A percentile compares a stretch with the other conserved stretches of the same genome.
Conservation (phyloP, 2,329 filamentous ascomycete species). For the Aspergillus sp. region DNA sequence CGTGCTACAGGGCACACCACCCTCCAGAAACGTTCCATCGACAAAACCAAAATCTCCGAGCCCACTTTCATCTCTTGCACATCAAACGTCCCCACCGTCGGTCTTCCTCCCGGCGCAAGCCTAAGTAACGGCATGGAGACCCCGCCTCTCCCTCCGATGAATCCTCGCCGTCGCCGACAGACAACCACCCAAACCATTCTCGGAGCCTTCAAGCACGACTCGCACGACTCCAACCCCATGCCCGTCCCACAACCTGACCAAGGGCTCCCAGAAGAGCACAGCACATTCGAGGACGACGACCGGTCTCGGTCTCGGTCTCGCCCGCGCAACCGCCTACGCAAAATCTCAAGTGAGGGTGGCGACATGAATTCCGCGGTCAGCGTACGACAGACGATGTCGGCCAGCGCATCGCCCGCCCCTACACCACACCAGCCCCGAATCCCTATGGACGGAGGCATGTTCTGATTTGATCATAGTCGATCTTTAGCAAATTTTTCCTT, state of each 20-base stretch:
- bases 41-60: slow-evolving; percentile 63
- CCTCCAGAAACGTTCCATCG: slow-evolving; percentile 57
- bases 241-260: slow-evolving; percentile 15
- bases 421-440: slow-evolving; percentile 32
- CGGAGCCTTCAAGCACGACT: slow-evolving; percentile 36
- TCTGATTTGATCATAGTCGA: slow-evolving; percentile 25
- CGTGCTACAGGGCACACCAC: slow-evolving; percentile 29
- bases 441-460: slow-evolving; percentile 39
- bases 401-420: slow-evolving; percentile 28
- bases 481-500: slow-evolving; percentile 7
- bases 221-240: slow-evolving; percentile 19
- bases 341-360: slow-evolving; percentile 52
- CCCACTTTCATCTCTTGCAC: slow-evolving; percentile 55
- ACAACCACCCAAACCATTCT: slow-evolving; percentile 44
- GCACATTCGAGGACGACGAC: slow-evolving; percentile 41
- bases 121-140: slow-evolving; percentile 53
- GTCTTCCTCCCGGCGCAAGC: slow-evolving; percentile 56
- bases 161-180: slow-evolving; percentile 56
- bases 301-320: slow-evolving; percentile 24
- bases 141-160: slow-evolving; percentile 60
- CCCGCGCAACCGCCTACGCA: slow-evolving; percentile 45
- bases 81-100: slow-evolving; percentile 58
- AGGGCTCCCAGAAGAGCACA: slow-evolving; percentile 36
- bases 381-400: slow-evolving; percentile 43
- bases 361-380: slow-evolving; percentile 41